Conservation (phyloP, 2,329 filamentous ascomycete species). For the Grosmannia penicillata region DNA sequence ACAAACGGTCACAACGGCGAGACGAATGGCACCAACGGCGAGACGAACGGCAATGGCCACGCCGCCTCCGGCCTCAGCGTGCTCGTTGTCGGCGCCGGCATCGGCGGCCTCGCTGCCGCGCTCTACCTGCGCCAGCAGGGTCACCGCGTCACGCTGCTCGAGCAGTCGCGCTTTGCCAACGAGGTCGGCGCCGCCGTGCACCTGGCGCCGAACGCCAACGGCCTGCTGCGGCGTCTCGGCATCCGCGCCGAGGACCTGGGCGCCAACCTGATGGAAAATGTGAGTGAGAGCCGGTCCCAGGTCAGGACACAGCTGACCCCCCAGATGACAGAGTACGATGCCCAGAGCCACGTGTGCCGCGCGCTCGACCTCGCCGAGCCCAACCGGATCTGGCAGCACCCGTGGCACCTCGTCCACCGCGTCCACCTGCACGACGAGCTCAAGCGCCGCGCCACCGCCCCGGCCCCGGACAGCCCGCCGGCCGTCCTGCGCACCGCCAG, state of each 20-base stretch:
- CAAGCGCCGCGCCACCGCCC: slow-evolving; percentile 26
- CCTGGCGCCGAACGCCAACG: slow-evolving; percentile 43
- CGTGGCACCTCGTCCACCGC: slow-evolving; percentile 37
- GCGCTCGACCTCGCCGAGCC: slow-evolving; percentile 17
- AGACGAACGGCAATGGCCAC: background rate
- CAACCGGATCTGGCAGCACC: slow-evolving; percentile 32
- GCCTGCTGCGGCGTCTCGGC: slow-evolving; percentile 30
- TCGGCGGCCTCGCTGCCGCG: slow-evolving; percentile 36
- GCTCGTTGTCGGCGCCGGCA: slow-evolving; percentile 20
- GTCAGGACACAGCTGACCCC: no score
- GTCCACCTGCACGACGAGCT: slow-evolving; percentile 35
- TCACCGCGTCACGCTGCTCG: slow-evolving; percentile 29
- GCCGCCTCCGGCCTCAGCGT: slow-evolving; percentile 1
- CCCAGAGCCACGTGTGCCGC: slow-evolving; percentile 6
- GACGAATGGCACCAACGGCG: background rate
- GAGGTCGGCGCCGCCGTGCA: slow-evolving; percentile 41
- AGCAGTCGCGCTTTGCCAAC: slow-evolving; percentile 39
- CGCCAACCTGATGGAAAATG: slow-evolving; percentile 14
- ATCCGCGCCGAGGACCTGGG: slow-evolving; percentile 23
- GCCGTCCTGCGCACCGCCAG: slow-evolving; percentile 23
- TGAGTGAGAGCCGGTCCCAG: background rate
- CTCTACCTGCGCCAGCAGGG: slow-evolving; percentile 37
- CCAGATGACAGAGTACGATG: slow-evolving; percentile 2
- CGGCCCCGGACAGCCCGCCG: slow-evolving; percentile 19
- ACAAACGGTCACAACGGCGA: background rate